Base-by-base conservation (phyloP, 306 rosid genomes). In the Rosa chinensis region DNA sequence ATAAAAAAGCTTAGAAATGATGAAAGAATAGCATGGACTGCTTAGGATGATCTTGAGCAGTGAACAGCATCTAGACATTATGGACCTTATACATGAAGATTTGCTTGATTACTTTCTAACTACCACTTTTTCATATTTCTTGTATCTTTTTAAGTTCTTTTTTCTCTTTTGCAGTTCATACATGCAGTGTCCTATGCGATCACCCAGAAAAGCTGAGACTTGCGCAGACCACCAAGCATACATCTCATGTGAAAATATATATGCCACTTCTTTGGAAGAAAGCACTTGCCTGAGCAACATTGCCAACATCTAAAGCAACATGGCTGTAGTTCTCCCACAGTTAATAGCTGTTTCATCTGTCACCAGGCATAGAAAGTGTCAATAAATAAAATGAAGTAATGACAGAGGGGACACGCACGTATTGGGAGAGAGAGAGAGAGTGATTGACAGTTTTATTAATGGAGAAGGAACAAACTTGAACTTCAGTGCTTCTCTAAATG, bases 311-410 rank as follows among this genome's bases (percentile, higher is more conserved):
- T 66, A 92, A 79, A 82, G 99, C 97, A 82, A 95, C 99, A 77
- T 89, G 91, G 72, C 92, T 80, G 84, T 79, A 92, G 83, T 90
- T 95, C 87, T 92, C 99, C 99, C 99, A 92, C 72, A 95, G 83
- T 80, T 90, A 96, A 97, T 94, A 95, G 89, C 96, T 91, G 84
- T 85, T 86, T 78, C 98, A 92, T 72, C 99, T 95, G 99, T 77
- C 79, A 89, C 39, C 79, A 86, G 72, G 70, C 58, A 76, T 75
- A 79, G 69, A 81, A 37, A 71, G 75, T 85, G 72, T 21, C 67
- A 69, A 80, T 49, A 23, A 72, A 42, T 72, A 49, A 49, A 75
- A 75, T 28, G 49, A 62, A 63, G 43, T 63, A 20, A 23, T 28
- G 28, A 28, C 28, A 1, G 28, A 28, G 28, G 1, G 28, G 25